These are phyloP conservation scores for Volutella citrinella DNA, from an alignment of 2,329 filamentous ascomycete species.

Conservation along the genomic window DNA sequence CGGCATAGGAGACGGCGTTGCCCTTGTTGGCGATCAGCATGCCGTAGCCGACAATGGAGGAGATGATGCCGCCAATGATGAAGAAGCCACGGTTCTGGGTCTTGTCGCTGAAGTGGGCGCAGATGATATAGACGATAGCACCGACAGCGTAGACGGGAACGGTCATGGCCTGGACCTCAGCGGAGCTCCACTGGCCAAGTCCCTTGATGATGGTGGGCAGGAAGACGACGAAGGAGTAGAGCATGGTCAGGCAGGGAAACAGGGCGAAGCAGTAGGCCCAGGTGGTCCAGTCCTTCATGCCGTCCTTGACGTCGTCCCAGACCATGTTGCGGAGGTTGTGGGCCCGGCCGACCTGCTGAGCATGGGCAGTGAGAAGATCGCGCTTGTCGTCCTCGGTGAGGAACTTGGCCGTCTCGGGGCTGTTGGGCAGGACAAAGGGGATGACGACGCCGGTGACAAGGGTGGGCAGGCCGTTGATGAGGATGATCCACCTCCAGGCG, in stretches of 20 bases:
- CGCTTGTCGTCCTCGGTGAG: slow-evolving; percentile 26
- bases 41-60: slow-evolving; percentile 55
- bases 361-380: slow-evolving; percentile 51
- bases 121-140: slow-evolving; percentile 56
- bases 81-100: slow-evolving; percentile 56
- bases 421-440: slow-evolving; percentile 57
- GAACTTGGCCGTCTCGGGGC: slow-evolving; percentile 49
- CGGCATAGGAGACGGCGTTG: slow-evolving; percentile 57
- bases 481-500: slow-evolving; percentile 68
- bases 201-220: slow-evolving; percentile 66
- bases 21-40: slow-evolving; percentile 54
- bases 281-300: slow-evolving; percentile 57
- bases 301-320: slow-evolving; percentile 21
- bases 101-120: slow-evolving; percentile 56
- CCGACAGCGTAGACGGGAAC: slow-evolving; percentile 66
- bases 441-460: slow-evolving; percentile 52
- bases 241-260: slow-evolving; percentile 62
- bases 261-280: slow-evolving; percentile 58
- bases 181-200: slow-evolving; percentile 53
- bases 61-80: slow-evolving; percentile 45
- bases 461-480: slow-evolving; percentile 44
- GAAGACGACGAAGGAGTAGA: slow-evolving; percentile 67
- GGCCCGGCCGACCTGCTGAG: slow-evolving; percentile 39
- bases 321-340: slow-evolving; percentile 24
- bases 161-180: slow-evolving; percentile 63